Base-by-base conservation (phyloP, 176 grass and related monocot species). In the Tillandsia fasciculata region DNA sequence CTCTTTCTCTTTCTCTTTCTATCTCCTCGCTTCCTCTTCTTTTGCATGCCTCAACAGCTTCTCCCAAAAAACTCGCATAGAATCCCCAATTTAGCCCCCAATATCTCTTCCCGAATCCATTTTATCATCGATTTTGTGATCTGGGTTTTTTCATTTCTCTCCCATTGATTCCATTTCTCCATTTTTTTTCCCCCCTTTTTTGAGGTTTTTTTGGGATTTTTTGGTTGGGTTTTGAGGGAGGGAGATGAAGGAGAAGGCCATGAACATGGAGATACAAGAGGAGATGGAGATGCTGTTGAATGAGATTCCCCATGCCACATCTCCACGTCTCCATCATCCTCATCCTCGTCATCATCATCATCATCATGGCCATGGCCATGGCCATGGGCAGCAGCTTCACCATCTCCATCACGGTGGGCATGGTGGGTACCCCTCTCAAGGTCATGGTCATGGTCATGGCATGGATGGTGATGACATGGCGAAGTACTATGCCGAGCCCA, bases 281-380 rank as follows among this genome's bases (percentile, higher is more conserved):
- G 91, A 96, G 77, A 96, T 90, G 84, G 91, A 96, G 78, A 76
- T 87, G 76, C 77, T 90, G 42, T 82, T 96, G 22, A 75, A 90
- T 33, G 84, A 96, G 79, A 90, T 96, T 72, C 83, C 81, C 9
- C 63, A 75, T 72, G 65, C 65, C 33, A 67, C 65, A 67, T 67
- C 65, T 10, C 42, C 65, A 15, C 75, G 73, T 24, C 68, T 79
- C 82, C 82, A 76, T 18, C 71, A 66, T 22, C 65, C 84, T 64
- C 20, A 79, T 67, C 76, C 69, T 71, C 74, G 68, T 15, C 70
- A 82, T 79, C 84, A 72, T 20, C 70, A 64, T 22, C 69, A 86
- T 59, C 23, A 78, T 54, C 64, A 74, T 50, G 76, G 26, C 1
- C 33, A 15, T 70, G 12, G 65, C 15, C 9, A 15, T 26, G 24